Evolutionary conservation across 73 alveolate species (phyloP), one percentile per base, ranked within the genome.

Genomic region (Tetrahymena borealis): DNA sequence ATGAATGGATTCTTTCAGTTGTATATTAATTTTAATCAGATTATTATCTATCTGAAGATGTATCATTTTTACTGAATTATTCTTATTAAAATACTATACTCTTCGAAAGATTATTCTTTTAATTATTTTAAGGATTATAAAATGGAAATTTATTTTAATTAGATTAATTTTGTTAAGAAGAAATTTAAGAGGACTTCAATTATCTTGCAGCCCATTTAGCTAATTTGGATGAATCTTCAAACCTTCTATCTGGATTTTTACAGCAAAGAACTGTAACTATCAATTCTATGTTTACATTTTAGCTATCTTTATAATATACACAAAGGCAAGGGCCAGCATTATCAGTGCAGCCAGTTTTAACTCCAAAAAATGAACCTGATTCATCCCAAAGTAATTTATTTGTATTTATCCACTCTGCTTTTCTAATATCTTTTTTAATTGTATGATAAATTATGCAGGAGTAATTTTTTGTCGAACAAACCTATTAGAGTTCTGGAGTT

Each of bases 291-390:
- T 92, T 92, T 20, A 93, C 79, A 12, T 60, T 60, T 5, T 36
- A 24, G 28, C 37, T 32, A 60, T 60, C 85, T 33, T 93, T 77
- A 33, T 93, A 93, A 24, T 85, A 38, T 33, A 93, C 95, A 15
- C 93, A 42, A 39, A 97, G 90, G 91, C 99, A 97, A 31, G 99
- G 98, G 16, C 99, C 99, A 16, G 99, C 99, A 40, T 97, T 93
- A 33, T 96, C 97, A 24, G 99, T 97, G 40, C 94, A 94, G 33
- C 99, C 99, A 0, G 99, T 97, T 90, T 97, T 97, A 20, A 97
- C 91, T 20, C 99, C 99, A 1, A 78, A 41, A 90, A 91, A 96
- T 15, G 85, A 60, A 20, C 28, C 31, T 20, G 94, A 96, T 91
- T 91, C 95, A 78, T 77, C 79, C 85, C 91, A 38, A 20, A 97